Evolutionary conservation across 2,329 filamentous ascomycete genomes (phyloP).

Genomic region (Aureobasidium namibiae): DNA sequence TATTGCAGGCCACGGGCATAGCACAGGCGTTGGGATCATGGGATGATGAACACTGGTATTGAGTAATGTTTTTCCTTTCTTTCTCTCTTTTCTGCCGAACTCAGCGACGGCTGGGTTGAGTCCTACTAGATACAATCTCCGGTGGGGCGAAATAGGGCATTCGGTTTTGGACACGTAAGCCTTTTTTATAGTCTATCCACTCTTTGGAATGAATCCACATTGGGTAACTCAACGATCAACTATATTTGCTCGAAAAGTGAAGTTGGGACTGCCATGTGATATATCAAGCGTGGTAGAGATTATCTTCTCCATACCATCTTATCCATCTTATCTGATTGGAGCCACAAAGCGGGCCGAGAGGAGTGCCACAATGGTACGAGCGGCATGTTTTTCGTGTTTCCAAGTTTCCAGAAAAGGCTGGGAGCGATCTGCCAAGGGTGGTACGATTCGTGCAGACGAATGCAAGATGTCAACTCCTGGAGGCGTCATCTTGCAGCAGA

Average conservation of each 20-base stretch:
- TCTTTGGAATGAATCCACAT: neutral
- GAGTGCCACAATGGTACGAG: constrained; percentile 7
- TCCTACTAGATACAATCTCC: neutral
- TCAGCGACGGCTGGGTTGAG: neutral
- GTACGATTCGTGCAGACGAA: constrained; percentile 6
- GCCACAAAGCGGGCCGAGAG: neutral
- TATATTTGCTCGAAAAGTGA: neutral
- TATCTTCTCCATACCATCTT: neutral
- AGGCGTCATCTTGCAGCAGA: constrained; percentile 2
- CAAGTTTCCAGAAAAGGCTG: neutral
- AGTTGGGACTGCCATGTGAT: neutral
- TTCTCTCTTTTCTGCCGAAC: neutral
- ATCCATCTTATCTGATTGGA: constrained; percentile 11
- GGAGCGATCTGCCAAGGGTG: neutral
- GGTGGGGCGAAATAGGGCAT: neutral
- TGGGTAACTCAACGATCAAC: neutral
- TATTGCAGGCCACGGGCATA: neutral
- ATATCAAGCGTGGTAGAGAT: neutral
- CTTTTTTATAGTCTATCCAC: neutral
- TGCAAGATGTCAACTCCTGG: neutral
- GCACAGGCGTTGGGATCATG: neutral
- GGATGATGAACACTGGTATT: constrained; percentile 3
- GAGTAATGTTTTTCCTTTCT: constrained; percentile 11
- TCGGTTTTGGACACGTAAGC: neutral
- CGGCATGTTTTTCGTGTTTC: neutral